Evolutionary conservation across 257 asterid genomes (phyloP), one percentile per base, ranked within the genome.

Genomic region (Petrea volubilis): DNA sequence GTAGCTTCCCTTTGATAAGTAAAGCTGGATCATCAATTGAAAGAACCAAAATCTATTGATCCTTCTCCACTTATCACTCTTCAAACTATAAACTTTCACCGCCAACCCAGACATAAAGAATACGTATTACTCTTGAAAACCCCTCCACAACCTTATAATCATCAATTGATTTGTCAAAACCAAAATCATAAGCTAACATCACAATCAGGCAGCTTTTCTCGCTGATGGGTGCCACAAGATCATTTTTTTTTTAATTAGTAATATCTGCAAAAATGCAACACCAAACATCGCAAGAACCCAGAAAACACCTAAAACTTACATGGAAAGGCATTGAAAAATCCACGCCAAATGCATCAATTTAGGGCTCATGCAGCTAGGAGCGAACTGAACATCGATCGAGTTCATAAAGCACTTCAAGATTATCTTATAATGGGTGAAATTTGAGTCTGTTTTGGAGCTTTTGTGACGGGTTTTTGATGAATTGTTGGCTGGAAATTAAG

Each of bases 61-160:
- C 60, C 23, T 79, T 64, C 50, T 82, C 96, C 97, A 88, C 33
- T 82, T 33, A 77, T 84, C 77, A 11, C 31, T 57, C 58, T 70
- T 87, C 80, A 80, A 34, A 66, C 93, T 81, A 36, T 84, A 89
- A 23, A 87, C 78, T 47, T 44, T 73, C 58, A 86, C 87, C 40
- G 55, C 68, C 56, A 66, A 34, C 69, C 61, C 85, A 59, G 62
- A 72, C n/a, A n/a, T n/a, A n/a, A n/a, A 3, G 27, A 75, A 47
- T 64, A 68, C 17, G 58, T 43, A 21, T 38, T 51, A 13, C 52
- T 36, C 34, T 73, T 73, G 56, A 73, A 79, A 51, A 88, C 55
- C 0, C 74, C n/a, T n/a, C 81, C 62, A 89, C 93, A n/a, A 86
- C 80, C 50, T 88, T 91, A 58, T 88, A 91, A 69, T 89, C 90